Conservation (phyloP, 305 asterid genomes). For the Fraxinus nigra region DNA sequence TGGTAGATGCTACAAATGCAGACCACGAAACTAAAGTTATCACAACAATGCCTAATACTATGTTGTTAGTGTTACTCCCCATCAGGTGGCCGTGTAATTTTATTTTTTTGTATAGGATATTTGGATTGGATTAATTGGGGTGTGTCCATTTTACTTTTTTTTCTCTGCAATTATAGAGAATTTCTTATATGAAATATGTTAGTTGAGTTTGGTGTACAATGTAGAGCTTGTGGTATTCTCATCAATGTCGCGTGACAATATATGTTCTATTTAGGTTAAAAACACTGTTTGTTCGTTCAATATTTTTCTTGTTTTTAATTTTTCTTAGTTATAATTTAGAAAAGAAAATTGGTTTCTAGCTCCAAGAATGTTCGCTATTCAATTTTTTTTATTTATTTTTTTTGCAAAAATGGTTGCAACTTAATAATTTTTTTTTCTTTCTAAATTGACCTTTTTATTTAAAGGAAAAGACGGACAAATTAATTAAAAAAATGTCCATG, state of each 20-base stretch:
- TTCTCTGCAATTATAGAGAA: background rate
- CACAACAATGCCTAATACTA: constrained; percentile 6
- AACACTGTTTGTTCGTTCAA: background rate
- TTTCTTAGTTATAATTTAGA: too few species aligned
- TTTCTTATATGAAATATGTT: background rate
- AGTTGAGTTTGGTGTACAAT: constrained; percentile 37
- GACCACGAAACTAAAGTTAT: constrained; percentile 1
- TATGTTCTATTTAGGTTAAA: background rate
- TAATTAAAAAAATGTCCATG: too few species aligned
- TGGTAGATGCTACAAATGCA: background rate
- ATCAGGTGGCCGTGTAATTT: background rate
- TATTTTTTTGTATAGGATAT: background rate
- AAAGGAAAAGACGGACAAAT: background rate
- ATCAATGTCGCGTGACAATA: constrained; percentile 30
- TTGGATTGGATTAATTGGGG: background rate
- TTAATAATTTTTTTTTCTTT: too few species aligned
- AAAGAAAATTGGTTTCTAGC: background rate
- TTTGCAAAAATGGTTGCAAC: background rate
- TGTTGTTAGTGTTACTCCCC: constrained; percentile 1
- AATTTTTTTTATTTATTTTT: too few species aligned
- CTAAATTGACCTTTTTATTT: background rate
- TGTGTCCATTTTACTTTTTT: background rate
- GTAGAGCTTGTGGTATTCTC: constrained; percentile 32
- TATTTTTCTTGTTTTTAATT: background rate
- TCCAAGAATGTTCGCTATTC: background rate